These are phyloP conservation scores for Rhazya stricta DNA, from an alignment of 257 asterid species.

Conservation along the genomic window DNA sequence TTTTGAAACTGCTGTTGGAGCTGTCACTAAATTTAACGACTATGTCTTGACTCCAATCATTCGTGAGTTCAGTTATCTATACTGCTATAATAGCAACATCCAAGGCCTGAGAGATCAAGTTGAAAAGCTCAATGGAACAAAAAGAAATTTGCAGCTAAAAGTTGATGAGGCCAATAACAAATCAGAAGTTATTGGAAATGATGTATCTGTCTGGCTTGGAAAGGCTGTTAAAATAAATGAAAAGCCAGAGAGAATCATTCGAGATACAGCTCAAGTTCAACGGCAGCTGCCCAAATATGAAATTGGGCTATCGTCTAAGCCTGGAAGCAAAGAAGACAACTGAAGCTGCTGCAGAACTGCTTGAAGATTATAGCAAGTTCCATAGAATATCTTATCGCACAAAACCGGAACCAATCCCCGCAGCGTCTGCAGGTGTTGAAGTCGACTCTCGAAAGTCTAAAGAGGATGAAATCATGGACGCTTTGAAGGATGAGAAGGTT, in stretches of 20 bases:
- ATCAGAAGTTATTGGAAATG: no score
- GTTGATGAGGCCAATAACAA: no score
- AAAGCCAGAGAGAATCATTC: not conserved
- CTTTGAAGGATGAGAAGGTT: not conserved
- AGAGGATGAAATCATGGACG: not conserved
- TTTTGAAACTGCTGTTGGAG: not conserved
- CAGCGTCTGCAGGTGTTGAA: not conserved
- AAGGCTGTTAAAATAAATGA: not conserved
- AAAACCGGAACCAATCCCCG: not conserved
- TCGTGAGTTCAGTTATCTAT: not conserved
- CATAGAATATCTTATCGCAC: not conserved
- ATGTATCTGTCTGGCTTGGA: not conserved
- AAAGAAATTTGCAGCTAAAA: not conserved
- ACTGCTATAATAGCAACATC: not conserved
- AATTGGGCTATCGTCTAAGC: not conserved
- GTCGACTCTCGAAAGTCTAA: not conserved
- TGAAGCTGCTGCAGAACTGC: not conserved
- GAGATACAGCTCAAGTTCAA: not conserved
- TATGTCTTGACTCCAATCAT: not conserved
- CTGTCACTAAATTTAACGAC: not conserved
- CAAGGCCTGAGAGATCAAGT: not conserved
- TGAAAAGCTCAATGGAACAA: not conserved
- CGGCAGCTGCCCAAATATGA: not conserved
- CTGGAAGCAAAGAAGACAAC: not conserved
- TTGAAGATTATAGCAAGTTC: not conserved